A percentile compares a stretch with the other conserved stretches of the same genome.
phyloP scores from a whole-genome alignment of 306 rosid species.

The Rubus idaeus region DNA sequence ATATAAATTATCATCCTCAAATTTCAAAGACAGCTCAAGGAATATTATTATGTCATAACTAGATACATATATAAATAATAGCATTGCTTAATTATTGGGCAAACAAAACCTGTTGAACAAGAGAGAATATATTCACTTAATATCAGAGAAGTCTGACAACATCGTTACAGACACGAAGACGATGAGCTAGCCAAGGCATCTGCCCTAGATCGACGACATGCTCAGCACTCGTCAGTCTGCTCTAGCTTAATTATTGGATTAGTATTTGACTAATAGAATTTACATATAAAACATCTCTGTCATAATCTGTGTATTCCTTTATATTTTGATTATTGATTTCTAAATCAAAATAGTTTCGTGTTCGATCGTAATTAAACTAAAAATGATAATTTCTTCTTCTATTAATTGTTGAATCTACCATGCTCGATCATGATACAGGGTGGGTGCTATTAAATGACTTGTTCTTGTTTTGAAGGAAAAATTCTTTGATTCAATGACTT shows the following conservation, averaged over 20 bases:
- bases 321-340: too few relatives aligned
- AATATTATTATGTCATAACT: background rate
- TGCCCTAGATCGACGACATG: background rate
- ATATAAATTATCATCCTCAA: background rate
- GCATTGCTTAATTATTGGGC: background rate
- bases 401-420: too few relatives aligned
- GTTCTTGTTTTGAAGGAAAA: too few relatives aligned
- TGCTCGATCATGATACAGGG: too few relatives aligned
- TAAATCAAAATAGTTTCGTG: too few relatives aligned
- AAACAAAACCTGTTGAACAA: background rate
- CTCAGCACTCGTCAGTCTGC: background rate
- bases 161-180: background rate
- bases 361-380: too few relatives aligned
- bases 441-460: too few relatives aligned
- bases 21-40: background rate
- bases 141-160: background rate
- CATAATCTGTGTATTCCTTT: too few relatives aligned
- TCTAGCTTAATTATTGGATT: background rate
- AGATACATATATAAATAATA: background rate
- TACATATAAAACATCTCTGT: too few relatives aligned
- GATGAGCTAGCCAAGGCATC: background rate
- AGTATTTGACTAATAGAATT: too few relatives aligned
- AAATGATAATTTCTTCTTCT: too few relatives aligned
- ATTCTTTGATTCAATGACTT: too few relatives aligned
- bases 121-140: conserved; percentile 5